Evolutionary conservation across 208 protist genomes (phyloP), one percentile per base, ranked within the genome.

Genomic region (Phytomonas sp.): DNA sequence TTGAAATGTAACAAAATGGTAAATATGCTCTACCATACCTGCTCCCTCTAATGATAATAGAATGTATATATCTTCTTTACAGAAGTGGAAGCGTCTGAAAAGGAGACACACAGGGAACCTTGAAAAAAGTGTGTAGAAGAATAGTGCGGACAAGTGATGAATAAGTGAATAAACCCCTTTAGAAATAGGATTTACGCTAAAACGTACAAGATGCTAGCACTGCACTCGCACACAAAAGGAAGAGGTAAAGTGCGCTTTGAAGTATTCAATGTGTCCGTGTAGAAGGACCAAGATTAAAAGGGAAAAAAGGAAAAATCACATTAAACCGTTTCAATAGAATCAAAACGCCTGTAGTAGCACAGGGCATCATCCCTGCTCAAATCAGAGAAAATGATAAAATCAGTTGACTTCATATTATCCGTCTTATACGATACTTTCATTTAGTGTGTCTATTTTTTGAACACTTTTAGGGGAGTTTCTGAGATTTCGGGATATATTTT

Each of bases 1-100:
- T 63, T 93, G 82, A 0, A 90, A 71, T 6, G 90, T 66, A 43
- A 93, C 76, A 29, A 89, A 76, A 37, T 77, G 77, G 20, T 79
- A 11, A 26, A 40, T n/a, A 13, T 28, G 46, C 51, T 37, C 51
- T 28, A 28, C 11, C 30, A 23, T 66, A 29, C 59, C 33, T 53
- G 13, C n/a, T 68, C 46, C 31, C 51, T 33, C 59, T n/a, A 56
- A 17, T 56, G 46, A 4, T 26, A 26, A 56, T 26, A 56, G 5
- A 23, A 26, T 56, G 0, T 26, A 26, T 20, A 9, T 56, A 56
- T 56, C 11, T 26, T 70, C 17, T 37, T 53, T 67, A 37, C 62
- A 4, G 26, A 34, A 64, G 34, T 33, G 6, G 2, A 73, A 43
- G 30, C 17, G 31, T 59, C 29, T 26, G 37, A 61, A 34, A 65